Base-by-base conservation (phyloP, 208 protist species). In the Crithidia expoeki region DNA sequence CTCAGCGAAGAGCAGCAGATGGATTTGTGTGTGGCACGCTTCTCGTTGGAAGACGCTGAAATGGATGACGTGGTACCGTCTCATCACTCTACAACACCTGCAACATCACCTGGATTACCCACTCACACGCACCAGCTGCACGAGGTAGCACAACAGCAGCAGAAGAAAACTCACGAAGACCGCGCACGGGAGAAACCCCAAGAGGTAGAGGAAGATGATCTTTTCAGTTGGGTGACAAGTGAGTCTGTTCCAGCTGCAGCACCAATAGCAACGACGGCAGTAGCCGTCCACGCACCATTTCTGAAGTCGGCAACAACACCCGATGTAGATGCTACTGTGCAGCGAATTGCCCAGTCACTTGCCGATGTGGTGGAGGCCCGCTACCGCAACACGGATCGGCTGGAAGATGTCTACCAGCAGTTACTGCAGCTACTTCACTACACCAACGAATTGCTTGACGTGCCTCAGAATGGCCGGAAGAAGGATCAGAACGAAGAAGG, bases 161-260 rank as follows among this genome's bases (percentile, higher is more conserved):
- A 33, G 27, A 44, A 4, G 4, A 12, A 25, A 21, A n/a, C 32
- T 32, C 7, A 32, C 5, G 52, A 6, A 4, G 30, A 3, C 30
- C 30, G 14, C 17, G 52, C 14, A 21, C 33, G n/a, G 19, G 23
- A 25, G 14, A 30, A 4, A 16, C 44, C 6, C 2, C 4, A 2
- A n/a, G 58, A 49, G 2, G 60, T 53, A 6, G 56, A 55, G n/a
- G 60, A 53, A 6, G 59, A 68, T 9, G 61, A 73, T 42, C 30
- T 75, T 28, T 75, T 75, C 38, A 44, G 61, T 16, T 75, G 69
- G 69, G 69, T 75, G 19, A 75, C 69, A 5, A 14, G 9, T 3
- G 44, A 49, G 47, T 19, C 58, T 2, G 34, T 55, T 14, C 23
- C 52, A 19, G 34, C 42, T 7, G 14, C 10, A 25, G 10, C n/a